These are phyloP conservation scores for Chrysopogon serrulatus DNA, from an alignment of 176 grass and related monocot genomes.

Conservation along the genomic window DNA sequence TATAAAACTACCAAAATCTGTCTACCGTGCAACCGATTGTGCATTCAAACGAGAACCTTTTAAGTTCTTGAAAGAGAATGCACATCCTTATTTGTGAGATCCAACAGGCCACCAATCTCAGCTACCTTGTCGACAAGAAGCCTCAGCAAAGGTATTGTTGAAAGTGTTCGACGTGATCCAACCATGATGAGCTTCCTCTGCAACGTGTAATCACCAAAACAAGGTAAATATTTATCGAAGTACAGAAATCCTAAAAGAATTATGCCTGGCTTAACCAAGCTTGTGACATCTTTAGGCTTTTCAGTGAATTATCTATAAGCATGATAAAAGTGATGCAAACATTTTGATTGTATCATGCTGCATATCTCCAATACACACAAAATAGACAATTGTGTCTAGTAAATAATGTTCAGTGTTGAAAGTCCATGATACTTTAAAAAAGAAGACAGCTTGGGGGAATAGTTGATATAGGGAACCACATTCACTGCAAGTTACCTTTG, in stretches of 20 bases:
- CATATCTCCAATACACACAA: not conserved
- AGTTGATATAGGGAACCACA: not conserved
- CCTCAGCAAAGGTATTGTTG: conserved; percentile 65
- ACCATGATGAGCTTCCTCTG: conserved; percentile 97
- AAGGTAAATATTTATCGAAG: not conserved
- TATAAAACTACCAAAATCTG: conserved; percentile 9
- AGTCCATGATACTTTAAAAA: not conserved
- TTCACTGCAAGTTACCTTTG: conserved; percentile 51
- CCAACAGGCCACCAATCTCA: conserved; percentile 49
- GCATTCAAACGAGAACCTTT: conserved; percentile 32
- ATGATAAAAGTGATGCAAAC: not conserved
- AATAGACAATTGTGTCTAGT: not conserved
- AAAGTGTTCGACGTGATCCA: conserved; percentile 69
- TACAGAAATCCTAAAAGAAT: not conserved
- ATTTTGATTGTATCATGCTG: not conserved
- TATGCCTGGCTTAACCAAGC: not conserved
- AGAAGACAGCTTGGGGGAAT: not conserved
- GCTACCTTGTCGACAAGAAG: conserved; percentile 74
- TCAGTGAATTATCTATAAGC: not conserved
- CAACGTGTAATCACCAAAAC: conserved; percentile 11
- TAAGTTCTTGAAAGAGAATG: conserved; percentile 23
- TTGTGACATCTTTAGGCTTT: not conserved
- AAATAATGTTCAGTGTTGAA: not conserved
- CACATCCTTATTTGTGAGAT: conserved; percentile 62
- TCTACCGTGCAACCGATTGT: not conserved